These are phyloP conservation scores for Simplicillium sp. DNA, from an alignment of 2,329 filamentous ascomycete species.

Conservation along the genomic window DNA sequence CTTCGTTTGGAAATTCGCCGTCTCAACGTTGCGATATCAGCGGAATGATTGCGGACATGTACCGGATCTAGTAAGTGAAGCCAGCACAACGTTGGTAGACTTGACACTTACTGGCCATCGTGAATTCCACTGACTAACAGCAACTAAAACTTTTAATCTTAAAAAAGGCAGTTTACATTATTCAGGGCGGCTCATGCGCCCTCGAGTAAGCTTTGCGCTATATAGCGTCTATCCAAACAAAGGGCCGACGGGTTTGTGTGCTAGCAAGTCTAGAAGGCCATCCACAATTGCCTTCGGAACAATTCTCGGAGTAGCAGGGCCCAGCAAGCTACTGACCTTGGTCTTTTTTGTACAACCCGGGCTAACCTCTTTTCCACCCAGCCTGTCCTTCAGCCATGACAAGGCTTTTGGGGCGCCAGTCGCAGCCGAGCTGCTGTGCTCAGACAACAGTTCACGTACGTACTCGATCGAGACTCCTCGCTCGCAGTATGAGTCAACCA, in stretches of 20 bases:
- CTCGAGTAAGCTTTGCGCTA: no score
- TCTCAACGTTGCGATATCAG: no score
- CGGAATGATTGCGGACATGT: no score
- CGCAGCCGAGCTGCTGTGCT: constrained; percentile 1
- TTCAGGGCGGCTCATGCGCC: no score
- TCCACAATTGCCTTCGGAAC: constrained; percentile 1
- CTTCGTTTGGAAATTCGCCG: no score
- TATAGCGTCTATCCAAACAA: background rate
- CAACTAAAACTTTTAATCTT: no score
- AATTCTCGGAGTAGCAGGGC: background rate
- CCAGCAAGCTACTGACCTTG: background rate
- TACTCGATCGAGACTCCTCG: constrained; percentile 3
- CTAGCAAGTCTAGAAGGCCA: constrained; percentile 1
- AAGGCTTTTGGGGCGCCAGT: constrained; percentile 2
- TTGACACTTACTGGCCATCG: no score
- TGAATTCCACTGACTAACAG: no score
- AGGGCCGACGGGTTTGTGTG: background rate
- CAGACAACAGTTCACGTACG: constrained; percentile 1
- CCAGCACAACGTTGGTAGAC: no score
- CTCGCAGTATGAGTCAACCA: constrained; percentile 3
- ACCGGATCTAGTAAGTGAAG: no score
- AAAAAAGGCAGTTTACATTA: no score
- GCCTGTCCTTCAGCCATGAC: constrained; percentile 1
- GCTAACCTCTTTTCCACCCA: background rate
- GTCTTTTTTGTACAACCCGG: constrained; percentile 1